Percentiles rank a stretch among this genome's conserved stretches.
These are phyloP conservation scores for Irpex sp. DNA, from an alignment of 1,284 basidiomycete species.

Conservation along the genomic window DNA sequence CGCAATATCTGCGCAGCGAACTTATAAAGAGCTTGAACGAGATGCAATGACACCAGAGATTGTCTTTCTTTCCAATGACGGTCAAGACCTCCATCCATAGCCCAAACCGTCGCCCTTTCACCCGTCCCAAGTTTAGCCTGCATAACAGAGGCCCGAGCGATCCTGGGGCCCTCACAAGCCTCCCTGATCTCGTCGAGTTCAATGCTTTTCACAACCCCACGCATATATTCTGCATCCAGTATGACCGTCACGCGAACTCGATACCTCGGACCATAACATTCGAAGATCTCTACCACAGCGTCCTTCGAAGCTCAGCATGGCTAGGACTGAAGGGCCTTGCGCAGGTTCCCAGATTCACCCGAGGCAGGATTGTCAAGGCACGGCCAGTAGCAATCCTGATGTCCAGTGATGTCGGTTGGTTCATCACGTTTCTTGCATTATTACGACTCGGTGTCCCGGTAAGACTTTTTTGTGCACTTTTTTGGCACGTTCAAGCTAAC, in stretches of 20 bases:
- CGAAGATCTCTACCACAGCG: slow-evolving; percentile 28
- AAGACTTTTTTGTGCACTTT: slow-evolving; percentile 6
- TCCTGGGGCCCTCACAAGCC: slow-evolving; percentile 25
- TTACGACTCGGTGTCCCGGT: slow-evolving; percentile 33
- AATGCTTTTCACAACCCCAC: slow-evolving; percentile 30
- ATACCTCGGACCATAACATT: slow-evolving; percentile 29
- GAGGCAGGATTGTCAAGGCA: slow-evolving; percentile 18
- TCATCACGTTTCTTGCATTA: slow-evolving; percentile 33
- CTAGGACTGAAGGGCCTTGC: slow-evolving; percentile 21
- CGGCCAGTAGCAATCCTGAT: slow-evolving; percentile 34
- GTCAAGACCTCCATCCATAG: background rate
- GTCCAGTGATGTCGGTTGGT: slow-evolving; percentile 34
- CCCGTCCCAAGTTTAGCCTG: slow-evolving; percentile 32
- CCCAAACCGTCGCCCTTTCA: slow-evolving; percentile 19
- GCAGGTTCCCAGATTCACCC: slow-evolving; percentile 22
- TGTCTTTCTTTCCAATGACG: background rate
- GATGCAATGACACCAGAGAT: background rate
- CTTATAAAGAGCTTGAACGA: too few relatives aligned
- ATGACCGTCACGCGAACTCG: slow-evolving; percentile 16
- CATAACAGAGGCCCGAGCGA: slow-evolving; percentile 24
- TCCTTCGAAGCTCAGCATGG: slow-evolving; percentile 32
- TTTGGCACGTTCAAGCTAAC: background rate
- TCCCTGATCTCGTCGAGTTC: slow-evolving; percentile 35
- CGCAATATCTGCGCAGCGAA: too few relatives aligned
- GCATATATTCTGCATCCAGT: slow-evolving; percentile 33